Conservation (phyloP, 306 rosid genomes). For the Cyclanthera cordifolia region DNA sequence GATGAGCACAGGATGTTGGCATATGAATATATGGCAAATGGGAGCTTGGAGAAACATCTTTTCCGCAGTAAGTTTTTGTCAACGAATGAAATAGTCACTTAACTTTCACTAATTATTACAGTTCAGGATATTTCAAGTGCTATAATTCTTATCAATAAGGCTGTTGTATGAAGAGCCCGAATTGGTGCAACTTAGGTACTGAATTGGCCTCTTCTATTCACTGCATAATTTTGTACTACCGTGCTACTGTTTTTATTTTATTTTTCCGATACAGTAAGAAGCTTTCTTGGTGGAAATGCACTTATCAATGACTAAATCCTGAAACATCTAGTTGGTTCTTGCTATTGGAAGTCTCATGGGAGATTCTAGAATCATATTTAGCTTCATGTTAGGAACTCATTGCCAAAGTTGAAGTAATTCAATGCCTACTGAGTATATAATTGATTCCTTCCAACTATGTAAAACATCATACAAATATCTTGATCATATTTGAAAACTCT, state of each 20-base stretch:
- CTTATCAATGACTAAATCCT: neutral
- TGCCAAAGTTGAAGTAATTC: neutral
- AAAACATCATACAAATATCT: neutral
- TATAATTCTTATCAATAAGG: neutral
- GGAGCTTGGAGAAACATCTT: conserved; percentile 90
- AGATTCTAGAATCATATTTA: neutral
- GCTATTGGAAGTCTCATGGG: neutral
- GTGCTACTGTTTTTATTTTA: neutral
- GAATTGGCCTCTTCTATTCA: neutral
- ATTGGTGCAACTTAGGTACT: neutral
- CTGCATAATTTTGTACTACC: neutral
- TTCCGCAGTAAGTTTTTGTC: conserved; percentile 64
- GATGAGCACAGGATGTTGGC: conserved; percentile 84
- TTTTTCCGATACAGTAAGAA: neutral
- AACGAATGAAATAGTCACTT: neutral
- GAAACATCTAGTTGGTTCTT: neutral
- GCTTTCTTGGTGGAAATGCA: neutral
- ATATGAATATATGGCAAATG: conserved; percentile 93
- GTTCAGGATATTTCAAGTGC: neutral
- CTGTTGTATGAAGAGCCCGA: neutral
- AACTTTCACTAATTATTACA: neutral
- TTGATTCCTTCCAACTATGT: neutral
- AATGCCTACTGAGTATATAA: neutral
- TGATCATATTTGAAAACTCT: neutral
- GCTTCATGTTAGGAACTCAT: neutral